These are phyloP conservation scores for Leishmania lainsoni DNA, from an alignment of 208 protist species.

Conservation along the genomic window DNA sequence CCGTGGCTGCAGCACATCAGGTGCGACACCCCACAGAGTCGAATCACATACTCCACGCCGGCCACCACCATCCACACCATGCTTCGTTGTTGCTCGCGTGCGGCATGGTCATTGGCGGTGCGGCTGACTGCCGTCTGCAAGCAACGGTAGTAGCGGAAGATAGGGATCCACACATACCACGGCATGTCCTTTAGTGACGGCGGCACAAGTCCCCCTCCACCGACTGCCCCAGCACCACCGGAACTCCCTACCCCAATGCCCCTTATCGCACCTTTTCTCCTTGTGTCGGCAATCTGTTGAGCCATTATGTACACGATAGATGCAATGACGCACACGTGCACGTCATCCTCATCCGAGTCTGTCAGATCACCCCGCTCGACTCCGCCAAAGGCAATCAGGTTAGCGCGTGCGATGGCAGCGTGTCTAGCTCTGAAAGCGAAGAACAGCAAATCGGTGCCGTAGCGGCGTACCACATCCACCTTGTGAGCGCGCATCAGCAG, in stretches of 20 bases:
- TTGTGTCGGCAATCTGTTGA: neutral
- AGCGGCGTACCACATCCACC: constrained; percentile 36
- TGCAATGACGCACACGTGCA: neutral
- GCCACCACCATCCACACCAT: constrained; percentile 11
- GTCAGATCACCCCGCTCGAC: neutral
- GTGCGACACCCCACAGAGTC: constrained; percentile 6
- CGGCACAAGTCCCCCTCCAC: neutral
- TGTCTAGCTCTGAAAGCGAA: constrained; percentile 12
- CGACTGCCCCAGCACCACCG: neutral
- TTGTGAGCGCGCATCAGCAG: constrained; percentile 45
- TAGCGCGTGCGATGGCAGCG: neutral
- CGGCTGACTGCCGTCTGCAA: neutral
- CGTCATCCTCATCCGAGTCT: neutral
- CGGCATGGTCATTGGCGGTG: constrained; percentile 1
- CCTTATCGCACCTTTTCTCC: neutral
- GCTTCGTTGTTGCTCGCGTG: constrained; percentile 3
- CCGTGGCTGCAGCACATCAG: constrained; percentile 1
- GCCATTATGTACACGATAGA: constrained; percentile 1
- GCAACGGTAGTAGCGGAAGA: neutral
- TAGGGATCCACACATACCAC: constrained; percentile 12
- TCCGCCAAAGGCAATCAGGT: neutral
- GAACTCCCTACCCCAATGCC: neutral
- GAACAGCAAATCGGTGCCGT: constrained; percentile 27
- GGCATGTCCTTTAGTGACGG: neutral
- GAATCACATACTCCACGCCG: constrained; percentile 20